phyloP scores from a whole-genome alignment of 495 filamentous ascomycete genomes.

The Cercophora sp. region DNA sequence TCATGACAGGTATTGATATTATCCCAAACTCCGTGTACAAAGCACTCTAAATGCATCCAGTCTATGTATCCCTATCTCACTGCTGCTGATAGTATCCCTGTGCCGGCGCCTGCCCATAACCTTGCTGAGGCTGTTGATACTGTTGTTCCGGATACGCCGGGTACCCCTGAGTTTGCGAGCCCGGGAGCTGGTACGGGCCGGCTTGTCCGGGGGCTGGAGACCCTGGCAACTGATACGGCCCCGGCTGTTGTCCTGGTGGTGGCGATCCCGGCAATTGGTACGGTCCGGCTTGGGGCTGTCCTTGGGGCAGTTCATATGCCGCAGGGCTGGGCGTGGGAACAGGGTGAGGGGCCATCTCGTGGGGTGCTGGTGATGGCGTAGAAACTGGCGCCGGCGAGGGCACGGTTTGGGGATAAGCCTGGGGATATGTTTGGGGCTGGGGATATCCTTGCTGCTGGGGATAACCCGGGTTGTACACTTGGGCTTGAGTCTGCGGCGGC shows the following conservation, averaged over 20 bases:
- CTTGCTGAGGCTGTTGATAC: conserved; percentile 18
- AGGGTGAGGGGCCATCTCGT: too few relatives aligned
- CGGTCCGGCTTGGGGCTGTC: neutral
- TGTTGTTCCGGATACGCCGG: conserved; percentile 20
- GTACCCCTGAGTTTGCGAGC: conserved; percentile 14
- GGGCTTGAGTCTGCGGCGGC: conserved; percentile 13
- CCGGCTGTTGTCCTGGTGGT: conserved; percentile 3
- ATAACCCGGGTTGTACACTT: neutral
- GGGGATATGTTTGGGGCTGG: neutral
- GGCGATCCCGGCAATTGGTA: conserved; percentile 3
- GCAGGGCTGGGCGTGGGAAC: neutral
- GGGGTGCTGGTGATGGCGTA: conserved; percentile 7
- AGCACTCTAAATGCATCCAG: too few relatives aligned
- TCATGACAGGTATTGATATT: too few relatives aligned
- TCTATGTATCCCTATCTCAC: too few relatives aligned
- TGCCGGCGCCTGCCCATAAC: neutral
- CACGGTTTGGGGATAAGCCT: conserved; percentile 9
- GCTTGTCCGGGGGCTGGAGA: neutral
- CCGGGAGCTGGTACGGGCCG: conserved; percentile 3
- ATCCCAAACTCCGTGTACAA: too few relatives aligned
- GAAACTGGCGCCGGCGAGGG: conserved; percentile 3
- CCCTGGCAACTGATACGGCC: neutral
- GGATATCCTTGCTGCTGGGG: conserved; percentile 3
- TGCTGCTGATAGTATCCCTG: too few relatives aligned
- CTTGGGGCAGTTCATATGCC: neutral